These are phyloP conservation scores for Saccharomycopsis hybrid DNA, from an alignment of 1,139 yeast genomes.

Conservation along the genomic window DNA sequence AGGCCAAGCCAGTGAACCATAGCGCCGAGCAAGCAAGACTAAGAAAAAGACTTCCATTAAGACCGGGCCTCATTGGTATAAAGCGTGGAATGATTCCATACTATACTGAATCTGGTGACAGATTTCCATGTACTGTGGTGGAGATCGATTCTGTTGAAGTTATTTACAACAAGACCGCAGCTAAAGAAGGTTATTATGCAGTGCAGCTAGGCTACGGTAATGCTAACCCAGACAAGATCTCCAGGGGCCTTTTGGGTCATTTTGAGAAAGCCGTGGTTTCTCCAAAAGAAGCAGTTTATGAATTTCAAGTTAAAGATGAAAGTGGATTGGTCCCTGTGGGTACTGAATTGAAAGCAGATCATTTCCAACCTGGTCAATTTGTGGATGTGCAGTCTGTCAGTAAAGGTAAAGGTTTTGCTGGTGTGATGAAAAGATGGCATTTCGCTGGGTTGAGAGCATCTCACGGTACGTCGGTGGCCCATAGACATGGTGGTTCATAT, in stretches of 20 bases:
- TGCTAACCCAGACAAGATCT: slow-evolving; percentile 47
- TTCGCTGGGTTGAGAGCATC: slow-evolving; percentile 87
- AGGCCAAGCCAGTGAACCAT: slow-evolving; percentile 36
- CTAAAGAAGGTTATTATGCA: slow-evolving; percentile 72
- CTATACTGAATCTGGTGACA: slow-evolving; percentile 63
- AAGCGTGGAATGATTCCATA: slow-evolving; percentile 90
- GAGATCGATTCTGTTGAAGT: slow-evolving; percentile 90
- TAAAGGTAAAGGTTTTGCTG: slow-evolving; percentile 96
- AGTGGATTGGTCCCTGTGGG: slow-evolving; percentile 71
- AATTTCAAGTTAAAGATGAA: slow-evolving; percentile 68
- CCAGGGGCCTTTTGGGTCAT: slow-evolving; percentile 67
- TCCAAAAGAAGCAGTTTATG: slow-evolving; percentile 70
- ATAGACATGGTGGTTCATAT: slow-evolving; percentile 95
- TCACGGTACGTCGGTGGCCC: slow-evolving; percentile 93
- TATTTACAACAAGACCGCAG: slow-evolving; percentile 58
- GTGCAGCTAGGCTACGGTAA: slow-evolving; percentile 86
- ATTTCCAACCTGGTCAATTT: slow-evolving; percentile 73
- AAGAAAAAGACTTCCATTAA: slow-evolving; percentile 60
- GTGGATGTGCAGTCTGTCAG: slow-evolving; percentile 75
- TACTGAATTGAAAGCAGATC: slow-evolving; percentile 73
- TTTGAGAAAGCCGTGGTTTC: slow-evolving; percentile 76
- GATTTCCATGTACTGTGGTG: slow-evolving; percentile 74
- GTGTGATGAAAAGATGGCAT: slow-evolving; percentile 97
- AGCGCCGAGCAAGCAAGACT: slow-evolving; percentile 50
- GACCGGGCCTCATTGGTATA: slow-evolving; percentile 80